These are phyloP conservation scores for Gaeumannomyces sp. DNA, from an alignment of 2,329 filamentous ascomycete species.

Conservation along the genomic window DNA sequence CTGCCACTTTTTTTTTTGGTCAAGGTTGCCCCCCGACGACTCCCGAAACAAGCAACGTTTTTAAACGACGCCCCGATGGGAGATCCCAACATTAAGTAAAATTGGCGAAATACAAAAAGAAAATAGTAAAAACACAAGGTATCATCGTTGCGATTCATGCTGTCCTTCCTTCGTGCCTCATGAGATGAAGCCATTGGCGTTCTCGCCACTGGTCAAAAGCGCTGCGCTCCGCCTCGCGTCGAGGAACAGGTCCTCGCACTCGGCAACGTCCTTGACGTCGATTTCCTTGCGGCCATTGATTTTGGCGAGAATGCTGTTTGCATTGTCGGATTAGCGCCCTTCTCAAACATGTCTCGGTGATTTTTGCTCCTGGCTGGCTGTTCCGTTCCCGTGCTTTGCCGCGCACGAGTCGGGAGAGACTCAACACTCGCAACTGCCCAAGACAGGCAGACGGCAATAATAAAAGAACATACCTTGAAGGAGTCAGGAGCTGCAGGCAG, in stretches of 20 bases:
- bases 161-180: slow-evolving; percentile 28
- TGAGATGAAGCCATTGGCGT: slow-evolving; percentile 58
- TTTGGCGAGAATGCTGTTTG: slow-evolving; percentile 71
- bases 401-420: not conserved
- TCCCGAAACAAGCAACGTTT: not conserved
- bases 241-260: slow-evolving; percentile 79
- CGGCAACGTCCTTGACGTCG: slow-evolving; percentile 68
- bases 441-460: slow-evolving; percentile 18
- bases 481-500: slow-evolving; percentile 84
- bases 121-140: not conserved
- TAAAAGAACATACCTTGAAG: slow-evolving; percentile 55
- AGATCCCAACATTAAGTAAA: not conserved
- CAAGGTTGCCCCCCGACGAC: slow-evolving; percentile 7
- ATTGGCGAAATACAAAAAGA: slow-evolving; percentile 6
- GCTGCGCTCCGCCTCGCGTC: slow-evolving; percentile 73
- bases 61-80: not conserved
- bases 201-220: slow-evolving; percentile 54
- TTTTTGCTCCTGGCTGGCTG: not conserved
- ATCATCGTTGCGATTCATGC: not conserved
- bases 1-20: slow-evolving; percentile 4
- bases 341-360: slow-evolving; percentile 17
- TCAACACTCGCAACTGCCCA: slow-evolving; percentile 10
- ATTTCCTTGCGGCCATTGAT: slow-evolving; percentile 74
- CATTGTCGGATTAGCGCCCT: slow-evolving; percentile 17
- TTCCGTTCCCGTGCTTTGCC: slow-evolving; percentile 4